A percentile compares a stretch with the other conserved stretches of the same genome.
phyloP scores from a whole-genome alignment of 2,329 filamentous ascomycete genomes.

The Apiospora marii region DNA sequence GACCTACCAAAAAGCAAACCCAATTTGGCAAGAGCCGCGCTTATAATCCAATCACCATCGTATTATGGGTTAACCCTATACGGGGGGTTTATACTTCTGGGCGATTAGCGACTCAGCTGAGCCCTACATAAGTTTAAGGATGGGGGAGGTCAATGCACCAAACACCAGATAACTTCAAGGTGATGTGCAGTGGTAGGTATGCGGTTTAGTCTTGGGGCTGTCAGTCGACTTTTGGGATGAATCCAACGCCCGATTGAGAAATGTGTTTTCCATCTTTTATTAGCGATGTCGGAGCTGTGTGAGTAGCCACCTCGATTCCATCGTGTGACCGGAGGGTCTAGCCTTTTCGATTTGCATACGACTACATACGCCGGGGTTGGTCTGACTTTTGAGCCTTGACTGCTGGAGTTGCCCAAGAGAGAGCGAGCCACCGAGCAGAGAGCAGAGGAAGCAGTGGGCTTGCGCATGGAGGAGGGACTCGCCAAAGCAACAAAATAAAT shows the following conservation, averaged over 20 bases:
- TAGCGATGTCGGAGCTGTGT: conserved; percentile 10
- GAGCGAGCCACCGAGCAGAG: neutral
- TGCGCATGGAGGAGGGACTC: neutral
- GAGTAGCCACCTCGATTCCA: neutral
- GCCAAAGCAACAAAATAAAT: neutral
- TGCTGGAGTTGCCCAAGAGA: conserved; percentile 4
- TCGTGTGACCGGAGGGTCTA: neutral
- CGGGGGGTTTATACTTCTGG: conserved; percentile 1
- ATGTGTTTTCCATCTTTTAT: neutral
- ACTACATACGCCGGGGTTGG: neutral
- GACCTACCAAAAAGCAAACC: neutral
- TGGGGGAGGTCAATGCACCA: conserved; percentile 5
- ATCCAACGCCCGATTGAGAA: too few relatives aligned
- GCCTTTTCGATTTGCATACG: conserved; percentile 8
- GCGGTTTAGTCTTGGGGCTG: neutral
- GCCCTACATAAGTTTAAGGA: neutral
- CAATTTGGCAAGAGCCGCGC: conserved; percentile 3
- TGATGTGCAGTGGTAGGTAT: neutral
- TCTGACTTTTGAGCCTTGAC: neutral
- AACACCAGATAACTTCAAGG: neutral
- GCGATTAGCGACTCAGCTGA: conserved; percentile 13
- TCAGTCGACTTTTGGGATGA: conserved; percentile 4
- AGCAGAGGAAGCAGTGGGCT: neutral
- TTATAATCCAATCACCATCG: conserved; percentile 13
- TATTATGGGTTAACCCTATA: neutral